Conservation (phyloP, 805 yeast genomes). For the Candida alai region DNA sequence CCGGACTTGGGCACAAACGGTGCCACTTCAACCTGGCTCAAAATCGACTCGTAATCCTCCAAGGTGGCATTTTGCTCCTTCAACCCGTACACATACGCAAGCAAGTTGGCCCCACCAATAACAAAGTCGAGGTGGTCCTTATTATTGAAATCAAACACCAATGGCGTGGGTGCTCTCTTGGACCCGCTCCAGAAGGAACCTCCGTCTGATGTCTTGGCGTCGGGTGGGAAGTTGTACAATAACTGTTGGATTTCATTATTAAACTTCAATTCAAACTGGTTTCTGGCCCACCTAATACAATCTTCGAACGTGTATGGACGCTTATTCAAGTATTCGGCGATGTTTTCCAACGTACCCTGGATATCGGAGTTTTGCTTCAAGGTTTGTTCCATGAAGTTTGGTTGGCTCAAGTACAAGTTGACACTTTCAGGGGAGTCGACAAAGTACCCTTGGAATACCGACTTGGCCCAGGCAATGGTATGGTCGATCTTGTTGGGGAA, state of each 20-base stretch:
- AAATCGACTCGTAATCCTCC: constrained; percentile 51
- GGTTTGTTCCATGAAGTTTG: constrained; percentile 87
- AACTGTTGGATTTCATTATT: constrained; percentile 85
- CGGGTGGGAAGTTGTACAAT: constrained; percentile 90
- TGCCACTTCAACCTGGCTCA: constrained; percentile 38
- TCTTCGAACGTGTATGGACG: constrained; percentile 91
- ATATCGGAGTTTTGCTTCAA: constrained; percentile 91
- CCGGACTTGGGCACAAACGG: constrained; percentile 75
- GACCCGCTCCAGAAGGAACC: constrained; percentile 98
- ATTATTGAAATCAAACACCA: constrained; percentile 70
- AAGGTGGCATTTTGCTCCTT: constrained; percentile 65
- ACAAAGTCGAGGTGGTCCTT: constrained; percentile 79
- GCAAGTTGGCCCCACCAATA: constrained; percentile 84
- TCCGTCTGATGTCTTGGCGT: constrained; percentile 85
- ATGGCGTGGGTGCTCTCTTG: constrained; percentile 91
- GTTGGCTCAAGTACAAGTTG: constrained; percentile 84
- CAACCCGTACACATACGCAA: constrained; percentile 87
- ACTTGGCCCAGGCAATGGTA: constrained; percentile 99
- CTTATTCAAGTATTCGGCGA: constrained; percentile 66
- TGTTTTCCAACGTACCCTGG: constrained; percentile 79
- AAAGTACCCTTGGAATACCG: constrained; percentile 88
- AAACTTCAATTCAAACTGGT: constrained; percentile 81
- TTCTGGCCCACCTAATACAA: constrained; percentile 92
- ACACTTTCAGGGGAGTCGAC: constrained; percentile 91
- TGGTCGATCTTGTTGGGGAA: constrained; percentile 98